Percentiles rank a stretch among this genome's conserved stretches.
Conservation (phyloP, 2,329 filamentous ascomycete species). For the Knoxdaviesia capensis region DNA sequence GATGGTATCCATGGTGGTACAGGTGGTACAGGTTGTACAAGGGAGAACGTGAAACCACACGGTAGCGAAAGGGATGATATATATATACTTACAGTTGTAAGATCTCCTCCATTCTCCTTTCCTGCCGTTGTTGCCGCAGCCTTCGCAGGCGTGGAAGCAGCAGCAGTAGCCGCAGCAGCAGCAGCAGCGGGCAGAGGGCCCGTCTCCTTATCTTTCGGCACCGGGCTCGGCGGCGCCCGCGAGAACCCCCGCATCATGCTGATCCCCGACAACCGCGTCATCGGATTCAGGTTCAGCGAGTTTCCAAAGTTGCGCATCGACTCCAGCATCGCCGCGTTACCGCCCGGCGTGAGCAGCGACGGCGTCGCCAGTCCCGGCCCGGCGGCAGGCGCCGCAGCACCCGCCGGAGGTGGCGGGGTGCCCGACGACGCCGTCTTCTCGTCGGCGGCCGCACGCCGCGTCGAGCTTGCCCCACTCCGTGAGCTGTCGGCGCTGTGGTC, state of each 20-base stretch:
- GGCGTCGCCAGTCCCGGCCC: slow-evolving; percentile 10
- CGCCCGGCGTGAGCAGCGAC: slow-evolving; percentile 6
- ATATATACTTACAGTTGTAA: slow-evolving; percentile 29
- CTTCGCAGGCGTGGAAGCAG: not conserved
- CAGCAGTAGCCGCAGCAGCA: not conserved
- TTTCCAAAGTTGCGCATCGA: slow-evolving; percentile 66
- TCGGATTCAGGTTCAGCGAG: slow-evolving; percentile 48
- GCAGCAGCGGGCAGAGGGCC: slow-evolving; percentile 5
- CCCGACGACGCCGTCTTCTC: slow-evolving; percentile 13
- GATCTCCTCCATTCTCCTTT: slow-evolving; percentile 30
- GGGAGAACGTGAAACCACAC: too few relatives aligned
- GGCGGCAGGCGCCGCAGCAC: slow-evolving; percentile 9
- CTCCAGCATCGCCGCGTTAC: slow-evolving; percentile 48
- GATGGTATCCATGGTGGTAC: not conserved
- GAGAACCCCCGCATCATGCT: slow-evolving; percentile 60
- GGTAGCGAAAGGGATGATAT: too few relatives aligned
- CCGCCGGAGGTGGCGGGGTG: slow-evolving; percentile 4
- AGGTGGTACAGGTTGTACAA: too few relatives aligned
- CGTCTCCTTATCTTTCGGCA: slow-evolving; percentile 1
- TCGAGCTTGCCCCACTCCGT: slow-evolving; percentile 41
- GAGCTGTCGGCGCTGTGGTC: slow-evolving; percentile 63
- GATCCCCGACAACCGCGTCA: slow-evolving; percentile 58
- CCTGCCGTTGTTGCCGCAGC: slow-evolving; percentile 15
- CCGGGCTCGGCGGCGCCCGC: slow-evolving; percentile 18
- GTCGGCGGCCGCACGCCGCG: not conserved